Evolutionary conservation across 2,329 filamentous ascomycete species (phyloP).

Genomic region (Aureobasidium sp.): DNA sequence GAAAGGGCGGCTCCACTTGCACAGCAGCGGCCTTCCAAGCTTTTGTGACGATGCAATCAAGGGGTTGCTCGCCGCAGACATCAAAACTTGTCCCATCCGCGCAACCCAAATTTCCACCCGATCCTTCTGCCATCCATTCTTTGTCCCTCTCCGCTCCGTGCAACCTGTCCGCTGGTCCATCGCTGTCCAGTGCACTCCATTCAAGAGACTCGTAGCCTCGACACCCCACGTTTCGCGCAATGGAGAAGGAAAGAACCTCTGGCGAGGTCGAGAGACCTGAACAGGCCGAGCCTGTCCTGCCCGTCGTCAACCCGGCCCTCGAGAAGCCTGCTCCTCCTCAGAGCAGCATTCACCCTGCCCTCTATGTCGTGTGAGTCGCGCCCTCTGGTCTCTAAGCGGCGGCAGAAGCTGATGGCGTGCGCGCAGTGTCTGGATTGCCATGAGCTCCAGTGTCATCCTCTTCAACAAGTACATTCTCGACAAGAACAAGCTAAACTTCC

Average conservation of each 20-base stretch:
- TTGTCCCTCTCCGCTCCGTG: neutral
- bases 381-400: too few relatives aligned
- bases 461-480: constrained; percentile 97
- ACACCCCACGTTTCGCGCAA: constrained; percentile 37
- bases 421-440: constrained; percentile 76
- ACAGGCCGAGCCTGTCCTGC: constrained; percentile 57
- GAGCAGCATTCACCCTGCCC: constrained; percentile 64
- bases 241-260: constrained; percentile 77
- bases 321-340: constrained; percentile 65
- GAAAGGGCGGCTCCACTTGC: constrained; percentile 9
- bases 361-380: constrained; percentile 65
- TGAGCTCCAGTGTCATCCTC: constrained; percentile 90
- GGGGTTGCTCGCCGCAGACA: neutral
- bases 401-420: neutral
- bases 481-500: constrained; percentile 67
- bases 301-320: constrained; percentile 68
- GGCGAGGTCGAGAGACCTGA: constrained; percentile 63
- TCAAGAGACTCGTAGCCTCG: neutral
- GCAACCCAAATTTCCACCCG: neutral
- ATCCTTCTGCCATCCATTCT: constrained; percentile 1
- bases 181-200: neutral
- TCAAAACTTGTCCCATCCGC: constrained; percentile 13
- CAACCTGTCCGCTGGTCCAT: neutral
- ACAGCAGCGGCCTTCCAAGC: neutral
- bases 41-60: constrained; percentile 10